Base-by-base conservation (phyloP, 164 flowering plant species). In the grape (Vitis vinifera) region DNA sequence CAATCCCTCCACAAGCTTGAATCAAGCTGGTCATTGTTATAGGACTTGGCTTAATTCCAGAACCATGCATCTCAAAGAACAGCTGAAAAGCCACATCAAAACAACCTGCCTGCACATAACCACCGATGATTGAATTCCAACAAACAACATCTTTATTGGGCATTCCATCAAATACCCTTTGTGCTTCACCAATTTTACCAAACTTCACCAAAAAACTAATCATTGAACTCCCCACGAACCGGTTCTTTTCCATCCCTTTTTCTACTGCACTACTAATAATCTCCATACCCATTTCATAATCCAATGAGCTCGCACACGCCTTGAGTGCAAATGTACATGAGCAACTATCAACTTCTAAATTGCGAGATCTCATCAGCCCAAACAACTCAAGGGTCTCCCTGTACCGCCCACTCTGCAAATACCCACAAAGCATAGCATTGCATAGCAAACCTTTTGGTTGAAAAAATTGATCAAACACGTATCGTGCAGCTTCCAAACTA, bases 41-140 rank as follows among this genome's bases (percentile, higher is more conserved):
- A 10, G 83, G 75, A 48, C 68, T 79, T 3, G 83, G 83, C 56
- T 48, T 74, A 53, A 77, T 62, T 16, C 81, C 75, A 63, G 49
- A 64, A 23, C 27, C 10, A 19, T 51, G 53, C 85, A 84, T 79
- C 23, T 79, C 52, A 19, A 63, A 53, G 70, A 81, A 81, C 68
- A 81, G 17, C 60, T 71, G 61, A 72, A 79, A 75, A 8, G 78
- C 78, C 62, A 68, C 66, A 53, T 60, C 44, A 62, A 73, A 74
- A 16, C 64, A 51, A 61, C 74, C 49, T 0, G 51, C 68, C 55
- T 73, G 74, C 58, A 80, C 75, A 64, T 75, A 79, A 8, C 83
- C 87, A 59, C 78, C 76, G 50, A 81, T 84, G 77, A 84, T 79
- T 0, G 82, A 73, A 73, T 84, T 84, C 87, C 87, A 84, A 71